Evolutionary conservation across 2,329 filamentous ascomycete genomes (phyloP), one percentile per base, ranked within the genome.

Genomic region (Aureobasidium melanogenum): DNA sequence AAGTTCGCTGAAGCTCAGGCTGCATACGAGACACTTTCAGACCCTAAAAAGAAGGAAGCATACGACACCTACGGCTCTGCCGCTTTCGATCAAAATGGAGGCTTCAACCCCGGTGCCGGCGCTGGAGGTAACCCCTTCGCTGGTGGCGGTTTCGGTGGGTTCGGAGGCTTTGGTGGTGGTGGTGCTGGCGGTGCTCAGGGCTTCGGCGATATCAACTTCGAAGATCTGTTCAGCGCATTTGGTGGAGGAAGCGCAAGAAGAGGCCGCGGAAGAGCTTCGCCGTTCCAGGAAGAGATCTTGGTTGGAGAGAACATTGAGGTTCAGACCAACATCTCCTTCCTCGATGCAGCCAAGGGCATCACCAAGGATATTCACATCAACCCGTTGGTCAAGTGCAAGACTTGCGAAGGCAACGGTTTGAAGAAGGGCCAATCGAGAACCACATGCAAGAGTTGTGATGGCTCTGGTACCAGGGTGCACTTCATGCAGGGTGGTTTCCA

Each of bases 281-380:
- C 88, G 12, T 94, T 94, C 71, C 84, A 91, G 68, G 88, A 96
- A 72, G 81, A 87, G 67, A 84, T 95, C 22, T 72, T 96, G 67
- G 88, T 96, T n/a, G 94, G 94, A 63, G 91, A 97, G 65, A 91
- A 96, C 72, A 96, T 99, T 69, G 93, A 97, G 73, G 88, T 97
- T 26, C 91, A 96, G 75, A 86, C 90, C 54, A 94, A 84, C 72
- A 93, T 99, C 67, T 91, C 88, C 0, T 99, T 99, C 74, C 89
- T 94, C 85, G 94, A 99, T 71, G 91, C 94, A 7, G 94, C 94
- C 10, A 96, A 95, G 75, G 94, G 94, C 38, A 87, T 88, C 8
- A 86, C 80, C 70, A 95, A 96, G 76, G 88, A 91, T n/a, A 89
- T 99, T 62, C 84, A 82, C 66, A 89, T 97, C 67, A 90, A 88